Conservation (phyloP, 2,329 filamentous ascomycete genomes). For the Domatiomyces globalis region DNA sequence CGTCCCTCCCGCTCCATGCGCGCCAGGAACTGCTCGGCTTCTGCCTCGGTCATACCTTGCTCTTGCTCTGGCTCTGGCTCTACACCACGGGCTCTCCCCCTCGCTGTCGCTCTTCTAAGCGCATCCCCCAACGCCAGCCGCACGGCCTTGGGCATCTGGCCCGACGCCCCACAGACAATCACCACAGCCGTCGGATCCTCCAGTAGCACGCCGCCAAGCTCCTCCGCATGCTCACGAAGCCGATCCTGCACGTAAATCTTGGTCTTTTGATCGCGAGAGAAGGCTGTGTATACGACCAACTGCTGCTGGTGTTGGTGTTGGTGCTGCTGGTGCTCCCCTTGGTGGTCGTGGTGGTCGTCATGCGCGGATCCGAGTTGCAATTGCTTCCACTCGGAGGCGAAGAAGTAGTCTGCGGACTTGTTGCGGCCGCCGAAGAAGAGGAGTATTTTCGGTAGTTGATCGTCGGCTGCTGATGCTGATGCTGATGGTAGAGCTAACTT, state of each 20-base stretch:
- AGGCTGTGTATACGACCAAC: conserved; percentile 48
- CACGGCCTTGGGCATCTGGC: conserved; percentile 58
- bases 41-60: conserved; percentile 25
- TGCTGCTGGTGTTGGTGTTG: conserved; percentile 8
- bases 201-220: conserved; percentile 38
- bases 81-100: conserved; percentile 19
- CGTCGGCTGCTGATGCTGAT: neutral
- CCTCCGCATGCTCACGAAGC: conserved; percentile 36
- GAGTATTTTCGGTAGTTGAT: conserved; percentile 28
- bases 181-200: conserved; percentile 37
- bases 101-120: conserved; percentile 34
- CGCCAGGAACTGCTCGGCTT: conserved; percentile 42
- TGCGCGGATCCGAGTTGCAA: conserved; percentile 18
- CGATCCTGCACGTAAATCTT: conserved; percentile 57
- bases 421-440: conserved; percentile 82
- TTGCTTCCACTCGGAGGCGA: conserved; percentile 56
- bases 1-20: conserved; percentile 47
- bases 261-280: conserved; percentile 52
- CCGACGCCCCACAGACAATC: conserved; percentile 43
- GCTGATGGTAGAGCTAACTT: conserved; percentile 1
- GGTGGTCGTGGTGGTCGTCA: neutral
- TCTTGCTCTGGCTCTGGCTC: conserved; percentile 33
- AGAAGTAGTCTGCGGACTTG: conserved; percentile 62
- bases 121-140: conserved; percentile 51
- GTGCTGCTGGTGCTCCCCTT: neutral